Conservation (phyloP, 441 rosid species). For the Kokia cookei region DNA sequence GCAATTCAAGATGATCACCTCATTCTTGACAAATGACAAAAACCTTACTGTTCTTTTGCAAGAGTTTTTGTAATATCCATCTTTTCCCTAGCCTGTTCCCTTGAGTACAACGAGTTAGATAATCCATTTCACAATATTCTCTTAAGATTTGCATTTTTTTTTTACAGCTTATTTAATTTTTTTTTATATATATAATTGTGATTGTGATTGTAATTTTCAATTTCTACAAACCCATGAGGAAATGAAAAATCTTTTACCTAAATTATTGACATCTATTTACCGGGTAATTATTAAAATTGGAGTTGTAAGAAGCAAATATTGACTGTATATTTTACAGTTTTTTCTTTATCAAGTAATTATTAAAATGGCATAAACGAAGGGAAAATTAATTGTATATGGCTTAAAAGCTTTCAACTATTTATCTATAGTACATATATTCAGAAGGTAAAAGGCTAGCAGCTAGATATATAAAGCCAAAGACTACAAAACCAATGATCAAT, state of each 20-base stretch:
- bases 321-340: background rate
- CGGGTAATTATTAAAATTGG: too few species aligned
- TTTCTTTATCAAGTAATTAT: background rate
- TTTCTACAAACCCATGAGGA: background rate
- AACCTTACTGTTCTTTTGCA: background rate
- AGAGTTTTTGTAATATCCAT: background rate
- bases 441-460: background rate
- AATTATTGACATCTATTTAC: background rate
- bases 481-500: background rate
- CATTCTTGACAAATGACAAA: background rate
- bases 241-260: background rate
- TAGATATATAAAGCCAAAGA: background rate
- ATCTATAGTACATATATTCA: background rate
- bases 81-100: background rate
- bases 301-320: background rate
- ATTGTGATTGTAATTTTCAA: background rate
- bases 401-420: background rate
- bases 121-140: background rate
- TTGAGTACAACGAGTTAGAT: background rate
- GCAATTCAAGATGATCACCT: background rate
- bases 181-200: background rate
- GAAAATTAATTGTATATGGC: background rate
- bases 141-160: background rate
- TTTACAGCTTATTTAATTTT: background rate
- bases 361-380: background rate